Evolutionary conservation across 768 basidiomycete genomes (phyloP), one percentile per base, ranked within the genome.

Genomic region (Sutorius australiensis): DNA sequence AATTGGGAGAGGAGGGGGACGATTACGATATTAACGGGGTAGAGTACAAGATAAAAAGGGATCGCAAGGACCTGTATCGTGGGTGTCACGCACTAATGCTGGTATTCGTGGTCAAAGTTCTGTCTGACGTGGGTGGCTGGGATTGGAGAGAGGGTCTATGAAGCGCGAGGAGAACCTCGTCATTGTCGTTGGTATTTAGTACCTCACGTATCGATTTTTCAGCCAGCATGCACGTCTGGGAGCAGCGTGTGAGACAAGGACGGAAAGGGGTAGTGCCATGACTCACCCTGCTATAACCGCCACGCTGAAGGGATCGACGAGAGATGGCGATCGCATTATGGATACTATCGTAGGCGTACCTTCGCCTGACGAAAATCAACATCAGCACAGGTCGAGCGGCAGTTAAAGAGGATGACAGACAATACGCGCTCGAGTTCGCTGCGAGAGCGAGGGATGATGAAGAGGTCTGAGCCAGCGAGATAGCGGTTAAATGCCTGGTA

Each of bases 401-500:
- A 37, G 30, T 28, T 57, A 21, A 48, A 39, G 41, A 34, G 31
- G 31, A 7, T 0, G 17, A 75, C 85, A 64, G 55, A 88, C 87
- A 92, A 66, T 38, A 89, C 79, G 61, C 78, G 82, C 69, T 88
- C 84, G 37, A 92, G 80, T 61, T 90, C 86, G 46, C 64, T 67
- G 56, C 79, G 76, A 14, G 80, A 82, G 32, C 81, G 76, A 16
- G 90, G 90, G 9, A 84, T 62, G 47, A 91, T 77, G 62, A 86
- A 83, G 3, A 92, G 72, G 72, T 90, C 87, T 46, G 80, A 77
- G 30, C 86, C 88, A 38, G 75, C 73, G 44, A 90, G 78, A 59
- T 82, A 92, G 49, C 89, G 84, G 59, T 80, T 80, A 61, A 92
- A 82, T 3, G 89, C 86, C 58, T 85, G 78, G 69, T 92, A 92